These are phyloP conservation scores for Penicillium sp. DNA, from an alignment of 2,329 filamentous ascomycete species.

Conservation along the genomic window DNA sequence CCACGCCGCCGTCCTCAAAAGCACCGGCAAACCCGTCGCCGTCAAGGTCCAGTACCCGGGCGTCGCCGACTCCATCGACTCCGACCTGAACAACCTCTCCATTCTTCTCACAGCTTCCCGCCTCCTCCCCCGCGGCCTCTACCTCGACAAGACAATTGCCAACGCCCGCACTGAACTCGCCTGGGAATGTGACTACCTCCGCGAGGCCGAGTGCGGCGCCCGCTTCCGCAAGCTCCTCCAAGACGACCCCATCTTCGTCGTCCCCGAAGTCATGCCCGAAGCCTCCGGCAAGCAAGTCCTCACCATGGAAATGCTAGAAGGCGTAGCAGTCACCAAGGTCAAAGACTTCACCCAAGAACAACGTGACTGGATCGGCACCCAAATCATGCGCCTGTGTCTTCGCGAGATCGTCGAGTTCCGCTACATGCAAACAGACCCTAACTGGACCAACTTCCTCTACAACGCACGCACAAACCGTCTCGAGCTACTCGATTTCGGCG, in stretches of 20 bases:
- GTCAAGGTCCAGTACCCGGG: constrained; percentile 98
- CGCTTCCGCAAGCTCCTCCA: constrained; percentile 79
- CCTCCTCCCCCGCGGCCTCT: constrained; percentile 87
- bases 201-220: constrained; percentile 80
- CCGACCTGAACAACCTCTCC: constrained; percentile 90
- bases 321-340: constrained; percentile 82
- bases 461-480: constrained; percentile 74
- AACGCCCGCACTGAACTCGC: constrained; percentile 90
- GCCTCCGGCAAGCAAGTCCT: constrained; percentile 86
- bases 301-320: constrained; percentile 91
- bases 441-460: constrained; percentile 99
- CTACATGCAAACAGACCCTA: constrained; percentile 99
- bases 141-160: constrained; percentile 95
- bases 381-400: constrained; percentile 88
- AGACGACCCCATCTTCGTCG: constrained; percentile 78
- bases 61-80: constrained; percentile 93
- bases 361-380: constrained; percentile 93
- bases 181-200: constrained; percentile 96
- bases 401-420: constrained; percentile 92
- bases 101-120: constrained; percentile 89
- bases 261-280: constrained; percentile 77
- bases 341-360: constrained; percentile 78
- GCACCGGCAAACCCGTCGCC: constrained; percentile 76
- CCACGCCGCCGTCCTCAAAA: constrained; percentile 80
- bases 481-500: constrained; percentile 94